A percentile compares a stretch with the other conserved stretches of the same genome.
Evolutionary conservation across 805 yeast species (phyloP).

Genomic region (Ogataea degrootiae): DNA sequence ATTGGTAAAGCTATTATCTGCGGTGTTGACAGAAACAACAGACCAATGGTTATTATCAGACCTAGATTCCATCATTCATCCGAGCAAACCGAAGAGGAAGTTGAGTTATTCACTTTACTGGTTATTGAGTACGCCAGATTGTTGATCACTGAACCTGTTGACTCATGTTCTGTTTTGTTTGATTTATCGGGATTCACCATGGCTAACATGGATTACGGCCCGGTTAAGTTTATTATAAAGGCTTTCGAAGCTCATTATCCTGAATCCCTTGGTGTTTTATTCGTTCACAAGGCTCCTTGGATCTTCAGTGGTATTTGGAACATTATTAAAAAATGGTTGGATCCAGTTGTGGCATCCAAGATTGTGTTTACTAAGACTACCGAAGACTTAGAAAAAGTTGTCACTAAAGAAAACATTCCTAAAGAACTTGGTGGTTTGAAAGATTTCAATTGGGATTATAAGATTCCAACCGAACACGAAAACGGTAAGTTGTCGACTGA

Average conservation of each 20-base stretch:
- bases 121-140: conserved; percentile 81
- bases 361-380: conserved; percentile 73
- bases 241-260: conserved; percentile 97
- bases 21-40: conserved; percentile 66
- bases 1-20: conserved; percentile 66
- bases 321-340: conserved; percentile 87
- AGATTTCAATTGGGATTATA: conserved; percentile 51
- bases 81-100: conserved; percentile 64
- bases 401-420: conserved; percentile 60
- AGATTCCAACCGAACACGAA: conserved; percentile 53
- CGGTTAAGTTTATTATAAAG: conserved; percentile 83
- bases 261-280: conserved; percentile 78
- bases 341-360: conserved; percentile 92
- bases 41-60: conserved; percentile 79
- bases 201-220: conserved; percentile 88
- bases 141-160: conserved; percentile 67
- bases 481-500: conserved; percentile 45
- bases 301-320: conserved; percentile 93
- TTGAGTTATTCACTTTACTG: conserved; percentile 69
- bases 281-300: conserved; percentile 96
- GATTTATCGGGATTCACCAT: conserved; percentile 83
- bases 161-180: conserved; percentile 77
- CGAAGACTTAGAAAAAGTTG: conserved; percentile 61
- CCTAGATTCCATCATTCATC: conserved; percentile 70
- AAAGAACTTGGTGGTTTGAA: conserved; percentile 72